A percentile compares a stretch with the other conserved stretches of the same genome.
Evolutionary conservation across 1,284 basidiomycete genomes (phyloP).

Genomic region (Bjerkandera adusta): DNA sequence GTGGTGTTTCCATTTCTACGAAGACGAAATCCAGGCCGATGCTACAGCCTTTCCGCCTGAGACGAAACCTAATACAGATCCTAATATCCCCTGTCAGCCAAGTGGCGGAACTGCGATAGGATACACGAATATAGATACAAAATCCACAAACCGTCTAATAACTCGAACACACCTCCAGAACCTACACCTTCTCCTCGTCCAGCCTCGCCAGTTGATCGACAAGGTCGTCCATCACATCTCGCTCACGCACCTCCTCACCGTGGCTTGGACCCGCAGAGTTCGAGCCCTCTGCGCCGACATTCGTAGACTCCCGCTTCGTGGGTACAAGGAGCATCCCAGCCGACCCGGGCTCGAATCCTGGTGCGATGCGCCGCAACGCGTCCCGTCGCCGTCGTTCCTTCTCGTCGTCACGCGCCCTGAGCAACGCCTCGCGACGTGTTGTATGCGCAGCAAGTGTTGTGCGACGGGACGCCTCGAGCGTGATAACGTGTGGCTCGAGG

Average conservation of each 20-base stretch:
- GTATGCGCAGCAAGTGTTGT: slow-evolving; percentile 63
- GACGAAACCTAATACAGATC: too few relatives aligned
- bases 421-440: slow-evolving; percentile 65
- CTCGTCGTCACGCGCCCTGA: slow-evolving; percentile 71
- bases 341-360: slow-evolving; percentile 66
- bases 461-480: slow-evolving; percentile 67
- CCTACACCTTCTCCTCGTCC: slow-evolving; percentile 42
- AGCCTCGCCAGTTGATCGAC: slow-evolving; percentile 75
- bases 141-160: too few relatives aligned
- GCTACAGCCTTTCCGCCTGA: too few relatives aligned
- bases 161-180: too few relatives aligned
- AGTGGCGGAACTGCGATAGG: too few relatives aligned
- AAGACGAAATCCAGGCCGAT: too few relatives aligned
- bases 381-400: slow-evolving; percentile 77
- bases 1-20: too few relatives aligned
- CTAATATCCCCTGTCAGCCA: too few relatives aligned
- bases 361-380: slow-evolving; percentile 69
- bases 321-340: slow-evolving; percentile 55
- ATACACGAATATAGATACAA: too few relatives aligned
- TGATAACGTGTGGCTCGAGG: slow-evolving; percentile 81
- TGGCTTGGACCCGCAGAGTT: slow-evolving; percentile 35
- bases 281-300: neutral
- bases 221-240: slow-evolving; percentile 83
- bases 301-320: slow-evolving; percentile 26
- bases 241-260: too few relatives aligned